Conservation (phyloP, 1,139 yeast genomes). For the Suhomyces anneliseae region DNA sequence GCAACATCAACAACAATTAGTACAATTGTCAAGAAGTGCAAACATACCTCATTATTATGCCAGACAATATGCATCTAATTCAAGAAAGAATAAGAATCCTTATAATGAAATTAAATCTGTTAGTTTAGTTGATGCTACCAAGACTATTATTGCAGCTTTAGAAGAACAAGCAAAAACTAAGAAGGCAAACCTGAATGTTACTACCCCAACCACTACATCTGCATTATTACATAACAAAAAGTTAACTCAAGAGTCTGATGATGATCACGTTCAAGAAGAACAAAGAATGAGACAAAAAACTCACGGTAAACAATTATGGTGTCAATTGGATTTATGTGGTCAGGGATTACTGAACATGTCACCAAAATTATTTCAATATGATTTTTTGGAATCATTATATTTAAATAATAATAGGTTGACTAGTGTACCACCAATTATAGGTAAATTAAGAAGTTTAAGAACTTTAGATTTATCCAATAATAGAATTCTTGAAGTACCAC, state of each 20-base stretch:
- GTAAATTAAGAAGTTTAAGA: slow-evolving; percentile 69
- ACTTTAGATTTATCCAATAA: slow-evolving; percentile 87
- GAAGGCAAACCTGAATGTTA: slow-evolving; percentile 16
- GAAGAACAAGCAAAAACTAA: slow-evolving; percentile 43
- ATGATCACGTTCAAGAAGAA: slow-evolving; percentile 77
- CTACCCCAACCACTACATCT: slow-evolving; percentile 32
- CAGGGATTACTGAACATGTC: slow-evolving; percentile 75
- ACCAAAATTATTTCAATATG: slow-evolving; percentile 75
- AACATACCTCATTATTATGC: slow-evolving; percentile 85
- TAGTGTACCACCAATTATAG: slow-evolving; percentile 66
- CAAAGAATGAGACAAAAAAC: slow-evolving; percentile 70
- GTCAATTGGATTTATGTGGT: slow-evolving; percentile 89
- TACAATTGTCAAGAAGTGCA: slow-evolving; percentile 74
- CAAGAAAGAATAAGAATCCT: slow-evolving; percentile 54
- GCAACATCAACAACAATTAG: slow-evolving; percentile 86
- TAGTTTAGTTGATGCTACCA: slow-evolving; percentile 58
- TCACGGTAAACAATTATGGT: slow-evolving; percentile 84
- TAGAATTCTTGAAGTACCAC: slow-evolving; percentile 66
- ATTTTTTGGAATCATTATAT: slow-evolving; percentile 82
- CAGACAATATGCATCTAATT: slow-evolving; percentile 83
- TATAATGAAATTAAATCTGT: slow-evolving; percentile 43
- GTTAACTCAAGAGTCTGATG: slow-evolving; percentile 55
- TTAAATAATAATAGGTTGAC: slow-evolving; percentile 82
- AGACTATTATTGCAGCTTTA: slow-evolving; percentile 43
- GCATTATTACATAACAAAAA: slow-evolving; percentile 65